phyloP scores from a whole-genome alignment of 2,329 filamentous ascomycete genomes.

The Xylariaceae sp. region DNA sequence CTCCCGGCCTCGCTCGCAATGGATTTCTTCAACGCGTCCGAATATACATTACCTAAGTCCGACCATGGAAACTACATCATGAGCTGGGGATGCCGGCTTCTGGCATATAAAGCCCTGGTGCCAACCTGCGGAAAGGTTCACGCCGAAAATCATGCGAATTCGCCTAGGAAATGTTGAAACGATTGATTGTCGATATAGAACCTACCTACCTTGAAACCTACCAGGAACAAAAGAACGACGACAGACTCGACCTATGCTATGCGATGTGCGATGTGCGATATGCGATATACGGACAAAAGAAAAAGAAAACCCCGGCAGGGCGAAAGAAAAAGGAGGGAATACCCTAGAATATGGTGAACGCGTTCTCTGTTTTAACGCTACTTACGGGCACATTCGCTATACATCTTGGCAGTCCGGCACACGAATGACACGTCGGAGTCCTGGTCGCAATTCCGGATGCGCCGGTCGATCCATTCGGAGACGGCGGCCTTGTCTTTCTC shows the following conservation, averaged over 20 bases:
- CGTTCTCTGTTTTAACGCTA: neutral
- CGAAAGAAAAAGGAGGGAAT: neutral
- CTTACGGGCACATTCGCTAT: constrained; percentile 8
- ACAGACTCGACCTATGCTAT: too few species aligned
- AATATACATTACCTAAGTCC: neutral
- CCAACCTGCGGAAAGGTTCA: neutral
- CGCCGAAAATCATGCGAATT: neutral
- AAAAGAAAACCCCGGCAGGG: neutral
- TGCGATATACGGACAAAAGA: neutral
- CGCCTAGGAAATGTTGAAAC: too few species aligned
- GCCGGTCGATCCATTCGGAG: constrained; percentile 1
- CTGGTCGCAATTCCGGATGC: neutral
- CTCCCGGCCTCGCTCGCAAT: neutral
- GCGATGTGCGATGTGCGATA: neutral
- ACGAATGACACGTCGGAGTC: constrained; percentile 18
- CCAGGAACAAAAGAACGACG: neutral
- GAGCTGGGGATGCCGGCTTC: neutral
- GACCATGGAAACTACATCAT: neutral
- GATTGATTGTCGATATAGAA: neutral
- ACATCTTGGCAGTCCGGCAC: constrained; percentile 8
- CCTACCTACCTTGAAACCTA: neutral
- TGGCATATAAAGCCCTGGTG: neutral
- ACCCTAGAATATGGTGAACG: neutral
- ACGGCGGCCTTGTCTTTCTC: neutral
- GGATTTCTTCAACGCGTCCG: neutral